phyloP scores from a whole-genome alignment of 768 basidiomycete genomes.

The Termitomyces sp. region DNA sequence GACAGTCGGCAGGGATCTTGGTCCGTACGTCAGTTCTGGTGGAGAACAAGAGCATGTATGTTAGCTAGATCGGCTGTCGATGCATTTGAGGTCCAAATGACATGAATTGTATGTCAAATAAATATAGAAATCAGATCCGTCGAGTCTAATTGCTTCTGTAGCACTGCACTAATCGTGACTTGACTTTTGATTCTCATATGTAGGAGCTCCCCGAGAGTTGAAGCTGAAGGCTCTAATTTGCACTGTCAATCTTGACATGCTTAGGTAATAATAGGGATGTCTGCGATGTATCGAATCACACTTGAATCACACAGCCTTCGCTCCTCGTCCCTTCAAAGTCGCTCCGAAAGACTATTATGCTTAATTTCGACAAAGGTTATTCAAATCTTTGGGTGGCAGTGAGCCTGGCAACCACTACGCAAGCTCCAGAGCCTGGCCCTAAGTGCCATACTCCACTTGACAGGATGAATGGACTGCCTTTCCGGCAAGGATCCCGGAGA shows the following conservation, averaged over 20 bases:
- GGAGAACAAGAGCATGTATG: slow-evolving; percentile 76
- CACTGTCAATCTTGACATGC: not conserved
- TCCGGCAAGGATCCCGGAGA: not conserved
- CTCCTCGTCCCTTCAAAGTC: too few relatives aligned
- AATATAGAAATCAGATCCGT: not conserved
- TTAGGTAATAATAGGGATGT: not conserved
- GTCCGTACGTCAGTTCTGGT: slow-evolving; percentile 45
- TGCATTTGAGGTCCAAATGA: not conserved
- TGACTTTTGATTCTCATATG: not conserved
- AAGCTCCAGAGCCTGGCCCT: not conserved
- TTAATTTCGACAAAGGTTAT: not conserved
- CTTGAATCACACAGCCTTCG: too few relatives aligned
- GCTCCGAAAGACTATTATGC: not conserved
- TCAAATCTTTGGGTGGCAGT: slow-evolving; percentile 2
- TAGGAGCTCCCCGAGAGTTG: not conserved
- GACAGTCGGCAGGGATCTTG: slow-evolving; percentile 81
- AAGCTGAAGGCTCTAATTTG: too few relatives aligned
- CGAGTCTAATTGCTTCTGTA: not conserved
- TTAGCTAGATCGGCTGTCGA: slow-evolving; percentile 29
- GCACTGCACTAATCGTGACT: not conserved
- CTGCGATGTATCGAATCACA: not conserved
- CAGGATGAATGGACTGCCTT: slow-evolving; percentile 9
- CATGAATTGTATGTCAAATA: not conserved
- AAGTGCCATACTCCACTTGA: slow-evolving; percentile 3
- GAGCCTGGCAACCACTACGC: not conserved